Conservation (phyloP, 768 basidiomycete species). For the Kwoniella newhampshirensis region DNA sequence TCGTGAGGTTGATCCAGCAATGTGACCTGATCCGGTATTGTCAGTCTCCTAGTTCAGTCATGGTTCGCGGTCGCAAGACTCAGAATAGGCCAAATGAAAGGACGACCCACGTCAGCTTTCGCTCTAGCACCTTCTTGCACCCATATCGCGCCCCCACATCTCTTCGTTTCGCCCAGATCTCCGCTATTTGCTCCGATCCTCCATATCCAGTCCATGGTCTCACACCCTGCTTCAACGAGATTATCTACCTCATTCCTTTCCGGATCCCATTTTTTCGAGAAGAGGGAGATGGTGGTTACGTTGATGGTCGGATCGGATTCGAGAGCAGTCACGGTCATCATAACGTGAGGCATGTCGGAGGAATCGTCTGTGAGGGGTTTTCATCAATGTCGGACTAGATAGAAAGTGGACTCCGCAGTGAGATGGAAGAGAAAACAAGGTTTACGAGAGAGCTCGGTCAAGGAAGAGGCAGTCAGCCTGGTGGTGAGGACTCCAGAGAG, state of each 20-base stretch:
- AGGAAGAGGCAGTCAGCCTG: no score
- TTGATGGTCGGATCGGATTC: conserved; percentile 3
- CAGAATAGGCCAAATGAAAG: no score
- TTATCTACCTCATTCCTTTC: conserved; percentile 1
- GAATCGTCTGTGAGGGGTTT: conserved; percentile 8
- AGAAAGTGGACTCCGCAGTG: no score
- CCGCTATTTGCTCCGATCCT: conserved; percentile 13
- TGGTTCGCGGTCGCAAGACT: no score
- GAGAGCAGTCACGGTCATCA: conserved; percentile 3
- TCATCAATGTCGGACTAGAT: no score
- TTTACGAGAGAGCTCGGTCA: no score
- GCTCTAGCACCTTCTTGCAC: conserved; percentile 1
- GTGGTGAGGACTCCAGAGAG: neutral
- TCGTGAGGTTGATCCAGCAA: conserved; percentile 17
- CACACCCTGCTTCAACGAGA: conserved; percentile 8
- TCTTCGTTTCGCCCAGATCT: neutral
- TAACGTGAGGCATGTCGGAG: neutral
- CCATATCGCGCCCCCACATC: conserved; percentile 13
- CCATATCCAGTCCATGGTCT: conserved; percentile 22
- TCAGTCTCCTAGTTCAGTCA: no score
- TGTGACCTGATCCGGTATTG: conserved; percentile 3
- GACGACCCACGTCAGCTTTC: conserved; percentile 9
- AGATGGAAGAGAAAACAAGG: no score
- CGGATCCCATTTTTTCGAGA: conserved; percentile 17
- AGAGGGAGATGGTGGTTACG: conserved; percentile 7